These are phyloP conservation scores for Geotrichum candidum DNA, from an alignment of 1,139 yeast genomes.

Conservation along the genomic window DNA sequence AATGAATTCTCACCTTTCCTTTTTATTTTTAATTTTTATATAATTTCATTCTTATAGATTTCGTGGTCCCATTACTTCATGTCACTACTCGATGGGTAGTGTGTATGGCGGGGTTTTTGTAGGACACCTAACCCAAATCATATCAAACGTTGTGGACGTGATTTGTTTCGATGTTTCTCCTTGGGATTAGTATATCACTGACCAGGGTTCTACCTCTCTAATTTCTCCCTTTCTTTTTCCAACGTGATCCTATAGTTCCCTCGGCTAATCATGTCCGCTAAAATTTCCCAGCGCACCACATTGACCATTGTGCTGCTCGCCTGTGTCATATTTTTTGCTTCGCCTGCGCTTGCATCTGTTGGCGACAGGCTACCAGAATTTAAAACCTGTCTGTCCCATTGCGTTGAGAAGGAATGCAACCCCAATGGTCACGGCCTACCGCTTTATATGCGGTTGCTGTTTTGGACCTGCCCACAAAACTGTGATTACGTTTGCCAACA, in stretches of 20 bases:
- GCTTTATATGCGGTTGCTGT: conserved; percentile 42
- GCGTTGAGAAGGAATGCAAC: conserved; percentile 41
- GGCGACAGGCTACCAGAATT: conserved; percentile 78
- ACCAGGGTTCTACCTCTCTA: neutral
- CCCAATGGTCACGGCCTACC: conserved; percentile 37
- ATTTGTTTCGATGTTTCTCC: neutral
- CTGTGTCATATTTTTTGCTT: neutral
- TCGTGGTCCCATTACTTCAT: neutral
- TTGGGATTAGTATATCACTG: neutral
- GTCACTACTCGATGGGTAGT: neutral
- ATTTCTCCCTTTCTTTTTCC: neutral
- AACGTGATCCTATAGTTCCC: neutral
- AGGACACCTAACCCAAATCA: neutral
- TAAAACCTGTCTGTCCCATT: conserved; percentile 55
- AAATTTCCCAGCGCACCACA: neutral
- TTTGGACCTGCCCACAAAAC: conserved; percentile 76
- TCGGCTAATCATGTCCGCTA: neutral
- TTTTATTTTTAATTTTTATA: too few relatives aligned
- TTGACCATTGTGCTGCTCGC: neutral
- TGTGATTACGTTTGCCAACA: conserved; percentile 94
- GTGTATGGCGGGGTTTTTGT: neutral
- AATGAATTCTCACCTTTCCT: too few relatives aligned
- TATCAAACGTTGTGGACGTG: neutral
- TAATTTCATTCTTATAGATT: neutral
- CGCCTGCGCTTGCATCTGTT: conserved; percentile 46